Evolutionary conservation across 2,329 filamentous ascomycete genomes (phyloP).

Genomic region (Coniella vitis): DNA sequence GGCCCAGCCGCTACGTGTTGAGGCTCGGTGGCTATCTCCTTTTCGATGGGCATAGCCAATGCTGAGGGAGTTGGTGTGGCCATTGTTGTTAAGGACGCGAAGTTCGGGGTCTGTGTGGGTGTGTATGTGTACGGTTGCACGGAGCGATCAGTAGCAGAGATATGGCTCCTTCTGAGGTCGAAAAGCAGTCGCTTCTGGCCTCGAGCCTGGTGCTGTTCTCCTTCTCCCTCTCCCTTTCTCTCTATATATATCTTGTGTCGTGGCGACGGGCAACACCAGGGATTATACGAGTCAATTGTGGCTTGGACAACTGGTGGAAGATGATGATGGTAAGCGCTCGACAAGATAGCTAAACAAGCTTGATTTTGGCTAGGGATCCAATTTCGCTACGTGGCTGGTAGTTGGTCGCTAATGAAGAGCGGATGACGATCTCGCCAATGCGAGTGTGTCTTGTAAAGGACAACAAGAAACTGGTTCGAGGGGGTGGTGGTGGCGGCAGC

Average conservation of each 20-base stretch:
- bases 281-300: neutral
- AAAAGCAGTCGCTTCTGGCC: too few relatives aligned
- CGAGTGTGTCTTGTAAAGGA: too few relatives aligned
- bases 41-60: neutral
- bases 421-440: too few relatives aligned
- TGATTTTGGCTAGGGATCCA: neutral
- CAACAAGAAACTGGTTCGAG: too few relatives aligned
- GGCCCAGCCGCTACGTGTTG: neutral
- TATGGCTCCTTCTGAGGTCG: too few relatives aligned
- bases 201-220: too few relatives aligned
- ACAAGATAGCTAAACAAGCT: neutral
- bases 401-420: too few relatives aligned
- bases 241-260: neutral
- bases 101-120: neutral
- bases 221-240: too few relatives aligned
- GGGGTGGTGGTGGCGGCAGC: too few relatives aligned
- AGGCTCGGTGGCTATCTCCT: neutral
- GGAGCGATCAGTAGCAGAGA: too few relatives aligned
- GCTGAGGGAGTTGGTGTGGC: conserved; percentile 4
- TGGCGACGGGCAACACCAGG: neutral
- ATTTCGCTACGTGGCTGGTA: neutral
- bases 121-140: too few relatives aligned
- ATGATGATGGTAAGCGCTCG: neutral
- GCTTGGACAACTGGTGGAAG: neutral
- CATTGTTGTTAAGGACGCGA: neutral